A percentile compares a stretch with the other conserved stretches of the same genome.
Evolutionary conservation across 1,284 basidiomycete species (phyloP).

Genomic region (Irpex rosettiformis): DNA sequence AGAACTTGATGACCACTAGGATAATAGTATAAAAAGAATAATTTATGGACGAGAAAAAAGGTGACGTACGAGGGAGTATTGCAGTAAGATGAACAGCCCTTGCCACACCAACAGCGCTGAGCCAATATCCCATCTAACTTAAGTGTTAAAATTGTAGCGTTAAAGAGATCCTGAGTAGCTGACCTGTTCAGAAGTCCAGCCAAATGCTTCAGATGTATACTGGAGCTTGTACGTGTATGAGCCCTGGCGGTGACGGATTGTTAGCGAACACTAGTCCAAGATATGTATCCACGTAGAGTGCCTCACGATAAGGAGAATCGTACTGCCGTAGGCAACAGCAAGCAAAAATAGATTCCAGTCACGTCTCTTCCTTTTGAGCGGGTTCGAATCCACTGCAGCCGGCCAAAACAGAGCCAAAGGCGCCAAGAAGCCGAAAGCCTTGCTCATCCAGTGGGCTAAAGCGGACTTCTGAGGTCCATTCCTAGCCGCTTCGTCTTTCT

Average conservation of each 20-base stretch:
- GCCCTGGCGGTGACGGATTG: constrained; percentile 42
- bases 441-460: constrained; percentile 25
- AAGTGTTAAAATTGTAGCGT: background rate
- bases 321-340: constrained; percentile 52
- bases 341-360: constrained; percentile 72
- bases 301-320: constrained; percentile 53
- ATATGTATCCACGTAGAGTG: constrained; percentile 6
- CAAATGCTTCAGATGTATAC: constrained; percentile 62
- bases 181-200: constrained; percentile 74
- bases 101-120: constrained; percentile 57
- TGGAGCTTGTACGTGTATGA: constrained; percentile 64
- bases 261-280: background rate
- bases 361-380: constrained; percentile 38
- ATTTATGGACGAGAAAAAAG: background rate
- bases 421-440: constrained; percentile 53
- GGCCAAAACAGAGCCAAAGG: constrained; percentile 71
- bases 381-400: constrained; percentile 28
- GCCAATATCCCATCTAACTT: constrained; percentile 72
- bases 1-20: constrained; percentile 55
- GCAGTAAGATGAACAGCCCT: constrained; percentile 61
- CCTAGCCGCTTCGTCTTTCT: constrained; percentile 21
- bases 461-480: constrained; percentile 1
- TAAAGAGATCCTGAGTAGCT: constrained; percentile 18
- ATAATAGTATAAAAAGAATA: too few relatives aligned
- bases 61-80: constrained; percentile 61